Conservation (phyloP, 2,329 filamentous ascomycete genomes). For the Cladosporium phlei region DNA sequence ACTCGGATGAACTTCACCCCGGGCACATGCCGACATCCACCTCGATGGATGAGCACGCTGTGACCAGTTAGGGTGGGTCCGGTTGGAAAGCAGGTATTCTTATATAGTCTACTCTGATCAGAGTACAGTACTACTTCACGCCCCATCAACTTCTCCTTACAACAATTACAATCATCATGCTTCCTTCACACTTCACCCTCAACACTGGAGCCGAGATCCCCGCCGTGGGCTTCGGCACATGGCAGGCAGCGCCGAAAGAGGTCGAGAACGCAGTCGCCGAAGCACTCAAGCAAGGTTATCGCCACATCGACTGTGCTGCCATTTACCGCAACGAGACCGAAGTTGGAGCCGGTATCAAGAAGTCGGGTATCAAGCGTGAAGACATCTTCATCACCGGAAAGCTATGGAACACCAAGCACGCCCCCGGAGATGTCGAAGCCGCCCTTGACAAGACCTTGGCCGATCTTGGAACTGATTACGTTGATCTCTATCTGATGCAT, state of each 20-base stretch:
- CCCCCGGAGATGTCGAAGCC: constrained; percentile 26
- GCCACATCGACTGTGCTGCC: constrained; percentile 43
- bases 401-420: constrained; percentile 56
- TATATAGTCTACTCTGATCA: background rate
- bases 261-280: constrained; percentile 32
- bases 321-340: constrained; percentile 42
- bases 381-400: constrained; percentile 49
- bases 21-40: background rate
- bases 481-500: constrained; percentile 45
- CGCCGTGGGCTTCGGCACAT: constrained; percentile 35
- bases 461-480: constrained; percentile 37
- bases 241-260: constrained; percentile 32
- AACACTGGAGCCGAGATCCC: constrained; percentile 38
- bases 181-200: constrained; percentile 27
- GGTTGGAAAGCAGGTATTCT: no score
- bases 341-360: constrained; percentile 39
- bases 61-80: background rate
- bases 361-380: constrained; percentile 25
- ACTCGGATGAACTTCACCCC: background rate
- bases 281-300: constrained; percentile 47
- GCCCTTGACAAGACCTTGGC: constrained; percentile 36
- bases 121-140: background rate
- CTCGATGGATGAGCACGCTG: background rate
- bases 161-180: background rate
- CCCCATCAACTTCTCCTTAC: background rate